Evolutionary conservation across 768 basidiomycete genomes (phyloP), one percentile per base, ranked within the genome.

Genomic region (Pulveroboletus ravenelii): DNA sequence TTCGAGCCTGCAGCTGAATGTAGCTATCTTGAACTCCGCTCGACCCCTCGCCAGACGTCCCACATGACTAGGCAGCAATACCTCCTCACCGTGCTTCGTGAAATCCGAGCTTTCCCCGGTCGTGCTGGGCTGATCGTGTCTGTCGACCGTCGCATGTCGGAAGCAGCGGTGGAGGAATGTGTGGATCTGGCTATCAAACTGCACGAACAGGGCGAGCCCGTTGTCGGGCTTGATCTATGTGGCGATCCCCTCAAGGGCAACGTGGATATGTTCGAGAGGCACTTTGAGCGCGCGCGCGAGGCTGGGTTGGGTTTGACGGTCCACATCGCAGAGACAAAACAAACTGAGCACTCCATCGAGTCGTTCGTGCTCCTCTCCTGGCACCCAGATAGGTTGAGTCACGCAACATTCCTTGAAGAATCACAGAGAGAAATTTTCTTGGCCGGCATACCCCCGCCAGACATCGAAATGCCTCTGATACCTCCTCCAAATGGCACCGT

Each of bases 251-350:
- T 56, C 47, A 73, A 75, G 47, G 85, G 88, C 0, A 72, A 83
- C 55, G 76, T 87, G 62, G 62, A 68, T 5, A 56, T 60, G 3
- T 83, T 87, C 52, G 71, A 65, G 15, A 68, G 69, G 20, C 72
- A 79, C 52, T 80, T 91, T 58, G 65, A 63, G 10, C 67, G 70
- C 41, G 87, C 79, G 1, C 81, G 77, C 49, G 71, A 63, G 34
- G 81, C 77, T 1, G 87, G 87, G 1, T 64, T 93, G 8, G 77
- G 82, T 2, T 58, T 90, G n/a, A 93, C 90, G 0, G 63, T 92
- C 34, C 90, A 93, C 65, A 84, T 92, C 45, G 88, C 90, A 2
- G 90, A 93, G 77, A 87, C 85, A 82, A 83, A 81, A 77, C 0
- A 48, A 50, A 8, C 59, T 67, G 25, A 81, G 80, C 61, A 67